phyloP scores from a whole-genome alignment of 495 filamentous ascomycete species.

The Peziza echinospora region DNA sequence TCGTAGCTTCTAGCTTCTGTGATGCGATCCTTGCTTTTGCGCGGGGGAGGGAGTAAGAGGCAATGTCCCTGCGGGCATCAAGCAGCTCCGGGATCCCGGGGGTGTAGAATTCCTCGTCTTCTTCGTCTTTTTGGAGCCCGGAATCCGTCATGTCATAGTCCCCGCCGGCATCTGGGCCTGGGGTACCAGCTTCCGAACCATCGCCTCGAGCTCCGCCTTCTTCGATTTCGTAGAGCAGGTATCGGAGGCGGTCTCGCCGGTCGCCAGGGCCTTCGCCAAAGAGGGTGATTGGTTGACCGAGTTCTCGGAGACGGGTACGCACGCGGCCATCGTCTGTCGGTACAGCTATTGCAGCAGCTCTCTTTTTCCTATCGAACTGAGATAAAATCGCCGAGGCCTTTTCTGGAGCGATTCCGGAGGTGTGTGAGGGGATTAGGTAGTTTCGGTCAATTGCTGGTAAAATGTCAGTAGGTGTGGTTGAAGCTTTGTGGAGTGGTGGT shows the following conservation, averaged over 20 bases:
- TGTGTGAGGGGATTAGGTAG: constrained; percentile 52
- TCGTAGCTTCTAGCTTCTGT: constrained; percentile 58
- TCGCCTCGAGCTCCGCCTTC: constrained; percentile 28
- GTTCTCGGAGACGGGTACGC: constrained; percentile 52
- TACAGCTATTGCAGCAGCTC: constrained; percentile 77
- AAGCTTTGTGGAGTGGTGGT: neutral
- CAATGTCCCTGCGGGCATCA: constrained; percentile 58
- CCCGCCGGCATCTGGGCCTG: constrained; percentile 30
- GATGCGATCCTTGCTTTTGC: constrained; percentile 54
- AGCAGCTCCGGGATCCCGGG: constrained; percentile 53
- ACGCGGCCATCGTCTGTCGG: constrained; percentile 87
- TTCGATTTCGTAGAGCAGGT: constrained; percentile 50
- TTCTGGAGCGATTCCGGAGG: constrained; percentile 60
- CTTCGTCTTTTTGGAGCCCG: constrained; percentile 40
- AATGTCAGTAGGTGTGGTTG: constrained; percentile 1
- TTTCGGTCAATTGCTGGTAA: constrained; percentile 71
- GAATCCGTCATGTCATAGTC: constrained; percentile 21
- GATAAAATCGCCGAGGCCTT: constrained; percentile 71
- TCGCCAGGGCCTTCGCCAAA: constrained; percentile 85
- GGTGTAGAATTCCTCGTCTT: constrained; percentile 94
- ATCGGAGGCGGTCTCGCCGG: constrained; percentile 65
- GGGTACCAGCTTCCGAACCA: constrained; percentile 41
- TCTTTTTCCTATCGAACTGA: constrained; percentile 74
- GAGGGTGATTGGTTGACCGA: constrained; percentile 79
- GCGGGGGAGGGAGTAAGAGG: constrained; percentile 61